phyloP scores from a whole-genome alignment of 495 filamentous ascomycete species.

The Alectoria sarmentosa region DNA sequence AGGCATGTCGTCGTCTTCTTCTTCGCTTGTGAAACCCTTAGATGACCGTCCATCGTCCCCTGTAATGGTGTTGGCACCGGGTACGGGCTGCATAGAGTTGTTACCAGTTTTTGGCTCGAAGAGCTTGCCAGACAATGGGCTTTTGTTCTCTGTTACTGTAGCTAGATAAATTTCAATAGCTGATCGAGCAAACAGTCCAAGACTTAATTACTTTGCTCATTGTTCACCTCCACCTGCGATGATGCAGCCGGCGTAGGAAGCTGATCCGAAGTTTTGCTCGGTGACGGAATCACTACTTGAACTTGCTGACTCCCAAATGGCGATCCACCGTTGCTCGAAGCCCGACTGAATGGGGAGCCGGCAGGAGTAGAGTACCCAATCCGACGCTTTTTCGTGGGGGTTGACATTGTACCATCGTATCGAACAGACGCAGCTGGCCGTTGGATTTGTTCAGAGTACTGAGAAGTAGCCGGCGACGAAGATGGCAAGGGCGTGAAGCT shows the following conservation, averaged over 20 bases:
- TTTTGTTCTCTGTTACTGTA: neutral
- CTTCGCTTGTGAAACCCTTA: neutral
- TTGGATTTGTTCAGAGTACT: slow-evolving; percentile 20
- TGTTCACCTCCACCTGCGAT: slow-evolving; percentile 14
- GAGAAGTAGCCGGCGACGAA: slow-evolving; percentile 17
- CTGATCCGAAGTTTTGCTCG: neutral
- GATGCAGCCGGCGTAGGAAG: slow-evolving; percentile 23
- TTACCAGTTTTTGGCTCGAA: neutral
- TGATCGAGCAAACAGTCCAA: neutral
- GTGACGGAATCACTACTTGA: slow-evolving; percentile 12
- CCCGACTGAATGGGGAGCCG: slow-evolving; percentile 2
- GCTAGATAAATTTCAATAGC: neutral
- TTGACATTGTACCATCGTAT: slow-evolving; percentile 34
- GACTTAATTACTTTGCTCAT: neutral
- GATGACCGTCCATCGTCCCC: neutral
- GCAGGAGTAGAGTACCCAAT: neutral
- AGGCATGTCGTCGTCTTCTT: slow-evolving; percentile 11
- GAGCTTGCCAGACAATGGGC: neutral
- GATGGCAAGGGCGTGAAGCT: slow-evolving; percentile 35
- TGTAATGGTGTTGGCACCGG: neutral
- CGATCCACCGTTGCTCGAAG: slow-evolving; percentile 7
- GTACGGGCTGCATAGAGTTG: neutral
- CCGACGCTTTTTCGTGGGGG: slow-evolving; percentile 24
- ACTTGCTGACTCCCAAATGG: neutral
- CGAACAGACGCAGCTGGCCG: slow-evolving; percentile 35